These are phyloP conservation scores for Alternaria burnsii DNA, from an alignment of 2,329 filamentous ascomycete species.

Conservation along the genomic window DNA sequence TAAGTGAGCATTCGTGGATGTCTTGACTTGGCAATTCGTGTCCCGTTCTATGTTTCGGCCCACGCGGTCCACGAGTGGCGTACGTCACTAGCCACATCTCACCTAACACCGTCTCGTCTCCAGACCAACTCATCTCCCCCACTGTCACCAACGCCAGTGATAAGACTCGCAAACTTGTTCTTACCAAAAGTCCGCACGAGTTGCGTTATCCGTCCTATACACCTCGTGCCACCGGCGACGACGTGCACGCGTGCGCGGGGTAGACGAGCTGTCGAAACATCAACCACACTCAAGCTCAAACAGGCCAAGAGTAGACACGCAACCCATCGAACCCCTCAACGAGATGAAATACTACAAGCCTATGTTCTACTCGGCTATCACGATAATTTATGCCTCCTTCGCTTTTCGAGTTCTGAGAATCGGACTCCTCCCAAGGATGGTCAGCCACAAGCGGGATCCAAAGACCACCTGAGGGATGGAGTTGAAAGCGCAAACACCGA, in stretches of 20 bases:
- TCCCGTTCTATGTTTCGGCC: constrained; percentile 43
- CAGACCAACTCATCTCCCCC: background rate
- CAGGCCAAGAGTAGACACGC: background rate
- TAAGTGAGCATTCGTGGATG: constrained; percentile 36
- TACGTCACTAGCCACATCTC: constrained; percentile 36
- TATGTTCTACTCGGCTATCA: constrained; percentile 25
- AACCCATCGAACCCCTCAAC: no score
- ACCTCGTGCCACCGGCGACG: background rate
- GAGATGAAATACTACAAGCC: constrained; percentile 29
- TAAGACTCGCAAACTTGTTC: background rate
- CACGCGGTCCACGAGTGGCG: constrained; percentile 31
- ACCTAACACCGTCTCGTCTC: background rate
- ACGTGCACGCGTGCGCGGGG: constrained; percentile 9
- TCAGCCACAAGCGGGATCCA: constrained; percentile 9
- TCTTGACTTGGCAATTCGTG: constrained; percentile 50
- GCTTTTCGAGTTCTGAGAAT: constrained; percentile 27
- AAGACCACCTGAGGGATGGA: background rate
- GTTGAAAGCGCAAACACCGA: no score
- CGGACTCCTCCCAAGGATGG: constrained; percentile 17
- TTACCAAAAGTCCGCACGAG: background rate
- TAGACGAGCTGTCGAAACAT: constrained; percentile 2
- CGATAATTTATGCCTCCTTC: constrained; percentile 28
- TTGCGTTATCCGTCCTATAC: background rate
- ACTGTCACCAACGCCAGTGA: background rate
- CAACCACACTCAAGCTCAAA: background rate